A percentile compares a stretch with the other conserved stretches of the same genome.
Conservation (phyloP, 2,329 filamentous ascomycete genomes). For the Phyllachora maydis region DNA sequence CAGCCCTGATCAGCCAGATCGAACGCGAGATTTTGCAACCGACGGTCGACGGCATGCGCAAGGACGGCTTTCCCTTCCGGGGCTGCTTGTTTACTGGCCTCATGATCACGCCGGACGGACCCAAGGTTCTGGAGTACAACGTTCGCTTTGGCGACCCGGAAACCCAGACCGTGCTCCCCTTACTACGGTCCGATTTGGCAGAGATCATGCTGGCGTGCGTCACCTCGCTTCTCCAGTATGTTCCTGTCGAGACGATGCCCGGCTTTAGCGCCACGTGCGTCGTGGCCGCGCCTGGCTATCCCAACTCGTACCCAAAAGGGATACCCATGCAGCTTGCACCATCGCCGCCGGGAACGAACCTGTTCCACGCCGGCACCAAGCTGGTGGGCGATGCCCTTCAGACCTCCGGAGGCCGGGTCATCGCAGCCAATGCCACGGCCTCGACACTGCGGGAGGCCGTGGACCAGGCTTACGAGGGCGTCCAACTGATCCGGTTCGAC, state of each 20-base stretch:
- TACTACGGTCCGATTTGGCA: conserved; percentile 72
- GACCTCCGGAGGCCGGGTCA: conserved; percentile 76
- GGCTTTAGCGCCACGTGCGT: conserved; percentile 79
- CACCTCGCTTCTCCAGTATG: too few species aligned
- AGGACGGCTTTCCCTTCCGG: conserved; percentile 52
- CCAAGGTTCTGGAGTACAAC: conserved; percentile 81
- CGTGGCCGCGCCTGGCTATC: conserved; percentile 84
- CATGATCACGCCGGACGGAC: conserved; percentile 70
- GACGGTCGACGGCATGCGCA: conserved; percentile 72
- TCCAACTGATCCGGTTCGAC: conserved; percentile 62
- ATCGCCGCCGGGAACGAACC: conserved; percentile 32
- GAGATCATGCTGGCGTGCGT: conserved; percentile 76
- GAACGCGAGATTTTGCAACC: conserved; percentile 72
- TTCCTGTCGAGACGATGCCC: conserved; percentile 42
- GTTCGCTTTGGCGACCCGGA: conserved; percentile 86
- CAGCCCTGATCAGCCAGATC: conserved; percentile 56
- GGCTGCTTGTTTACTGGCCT: conserved; percentile 76
- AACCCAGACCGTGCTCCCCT: conserved; percentile 65
- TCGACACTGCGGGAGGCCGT: conserved; percentile 63
- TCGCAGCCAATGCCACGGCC: conserved; percentile 67
- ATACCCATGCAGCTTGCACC: conserved; percentile 30
- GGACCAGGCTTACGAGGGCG: conserved; percentile 67
- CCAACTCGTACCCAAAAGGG: conserved; percentile 67
- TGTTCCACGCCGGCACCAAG: conserved; percentile 87
- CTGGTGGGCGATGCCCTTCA: conserved; percentile 41